Percentiles rank a stretch among this genome's conserved stretches.
Conservation (phyloP, 352 stramenopile genomes). For the Blastocystis sp. region DNA sequence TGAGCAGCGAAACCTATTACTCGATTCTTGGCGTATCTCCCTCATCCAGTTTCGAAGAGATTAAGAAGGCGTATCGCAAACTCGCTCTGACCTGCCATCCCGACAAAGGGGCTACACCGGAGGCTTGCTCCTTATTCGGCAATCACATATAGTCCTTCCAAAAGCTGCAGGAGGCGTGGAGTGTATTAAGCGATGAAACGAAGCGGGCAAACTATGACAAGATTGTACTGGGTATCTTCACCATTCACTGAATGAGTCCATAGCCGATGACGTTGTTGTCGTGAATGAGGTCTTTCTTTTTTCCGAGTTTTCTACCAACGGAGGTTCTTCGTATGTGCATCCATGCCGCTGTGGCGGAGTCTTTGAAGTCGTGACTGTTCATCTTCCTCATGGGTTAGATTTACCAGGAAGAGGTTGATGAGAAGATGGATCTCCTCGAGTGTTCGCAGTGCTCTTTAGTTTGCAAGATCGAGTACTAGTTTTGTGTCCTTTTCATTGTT, state of each 20-base stretch:
- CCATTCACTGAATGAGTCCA: not conserved
- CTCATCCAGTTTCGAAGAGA: constrained; percentile 17
- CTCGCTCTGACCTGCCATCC: constrained; percentile 48
- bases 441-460: constrained; percentile 61
- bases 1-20: constrained; percentile 36
- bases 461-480: constrained; percentile 39
- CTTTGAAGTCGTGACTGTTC: constrained; percentile 7
- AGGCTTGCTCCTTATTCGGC: not conserved
- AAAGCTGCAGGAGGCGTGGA: constrained; percentile 39
- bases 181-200: constrained; percentile 23
- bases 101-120: constrained; percentile 36
- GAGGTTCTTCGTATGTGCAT: constrained; percentile 25
- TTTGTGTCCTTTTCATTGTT: constrained; percentile 11
- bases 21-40: constrained; percentile 37
- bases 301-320: constrained; percentile 11
- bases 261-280: constrained; percentile 49
- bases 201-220: constrained; percentile 49
- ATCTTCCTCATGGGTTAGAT: not conserved
- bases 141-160: constrained; percentile 22
- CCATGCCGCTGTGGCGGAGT: constrained; percentile 46
- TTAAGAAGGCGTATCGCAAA: constrained; percentile 67
- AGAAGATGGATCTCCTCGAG: constrained; percentile 48
- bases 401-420: constrained; percentile 1
- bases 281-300: constrained; percentile 43
- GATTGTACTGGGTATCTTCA: not conserved